Base-by-base conservation (phyloP, 106 monocot species). In the Dactylorhiza incarnata region DNA sequence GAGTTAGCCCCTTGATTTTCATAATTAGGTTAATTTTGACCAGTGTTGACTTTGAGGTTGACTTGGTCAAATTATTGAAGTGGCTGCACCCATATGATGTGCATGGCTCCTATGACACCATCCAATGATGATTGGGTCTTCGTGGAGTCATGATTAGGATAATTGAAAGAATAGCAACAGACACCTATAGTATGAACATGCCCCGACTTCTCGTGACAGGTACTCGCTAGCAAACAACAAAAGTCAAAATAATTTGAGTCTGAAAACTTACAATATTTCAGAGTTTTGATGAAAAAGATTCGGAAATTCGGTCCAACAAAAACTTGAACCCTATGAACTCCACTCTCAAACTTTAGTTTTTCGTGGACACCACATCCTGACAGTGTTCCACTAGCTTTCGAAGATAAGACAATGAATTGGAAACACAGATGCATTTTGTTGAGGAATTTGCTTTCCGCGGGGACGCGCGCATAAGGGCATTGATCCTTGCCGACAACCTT, bases 241-340 rank as follows among this genome's bases (percentile, higher is more conserved):
- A 52, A 74, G 78, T 19, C 67, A 73, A 52, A 14, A 46, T n/a
- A n/a, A 24, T 61, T 48, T 5, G 49, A n/a, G 20, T 68, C 16
- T 6, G 4, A 68, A 45, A 76, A 7, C 17, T 10, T n/a, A 12
- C 53, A 52, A 48, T 26, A 25, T 10, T 25, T 62, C 6, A 71
- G 48, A 46, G 8, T 25, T 22, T 9, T 53, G n/a, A 46, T 50
- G 43, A 24, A 6, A 2, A 44, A 24, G 3, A 24, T 26, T 69
- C 9, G 10, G 44, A 72, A 46, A 29, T 29, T 29, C 5, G 52
- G 10, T 76, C 55, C 12, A 10, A 22, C 68, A 9, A 26, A 22
- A 47, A 99, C 97, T 89, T 99, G 97, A 73, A 99, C 97, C 85
- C 97, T 86, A 75, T 99, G 97, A 86, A 99, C 85, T 68, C 97